Evolutionary conservation across 208 protist genomes (phyloP).

Genomic region (Trichomonas tenax): DNA sequence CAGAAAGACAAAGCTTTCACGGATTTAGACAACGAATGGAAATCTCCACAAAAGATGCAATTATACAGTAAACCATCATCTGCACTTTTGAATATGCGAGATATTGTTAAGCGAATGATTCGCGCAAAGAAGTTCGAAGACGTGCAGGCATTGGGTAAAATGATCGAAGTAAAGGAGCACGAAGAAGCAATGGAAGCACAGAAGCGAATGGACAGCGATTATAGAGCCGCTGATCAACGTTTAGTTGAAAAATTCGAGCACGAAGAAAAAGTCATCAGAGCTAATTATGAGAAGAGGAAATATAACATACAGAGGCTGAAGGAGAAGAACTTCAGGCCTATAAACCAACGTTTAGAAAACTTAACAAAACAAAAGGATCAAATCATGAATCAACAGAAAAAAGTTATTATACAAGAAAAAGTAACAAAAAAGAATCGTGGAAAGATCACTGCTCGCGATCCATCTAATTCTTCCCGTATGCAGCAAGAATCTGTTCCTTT

Average conservation of each 20-base stretch:
- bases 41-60: background rate
- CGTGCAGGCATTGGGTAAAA: background rate
- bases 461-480: background rate
- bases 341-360: background rate
- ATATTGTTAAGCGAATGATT: background rate
- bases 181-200: background rate
- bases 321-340: background rate
- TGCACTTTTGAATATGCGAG: background rate
- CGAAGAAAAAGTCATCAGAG: background rate
- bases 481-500: background rate
- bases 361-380: background rate
- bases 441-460: background rate
- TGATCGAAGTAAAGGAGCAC: background rate
- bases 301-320: background rate
- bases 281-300: background rate
- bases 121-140: background rate
- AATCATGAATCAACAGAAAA: background rate
- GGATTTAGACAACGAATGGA: conserved; percentile 1
- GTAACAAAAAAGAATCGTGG: background rate
- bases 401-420: background rate
- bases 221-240: background rate
- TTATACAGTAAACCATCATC: conserved; percentile 4
- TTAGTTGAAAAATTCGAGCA: background rate
- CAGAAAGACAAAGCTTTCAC: background rate
- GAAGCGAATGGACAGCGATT: background rate